Conservation (phyloP, 768 basidiomycete genomes). For the Tricholoma terreum region DNA sequence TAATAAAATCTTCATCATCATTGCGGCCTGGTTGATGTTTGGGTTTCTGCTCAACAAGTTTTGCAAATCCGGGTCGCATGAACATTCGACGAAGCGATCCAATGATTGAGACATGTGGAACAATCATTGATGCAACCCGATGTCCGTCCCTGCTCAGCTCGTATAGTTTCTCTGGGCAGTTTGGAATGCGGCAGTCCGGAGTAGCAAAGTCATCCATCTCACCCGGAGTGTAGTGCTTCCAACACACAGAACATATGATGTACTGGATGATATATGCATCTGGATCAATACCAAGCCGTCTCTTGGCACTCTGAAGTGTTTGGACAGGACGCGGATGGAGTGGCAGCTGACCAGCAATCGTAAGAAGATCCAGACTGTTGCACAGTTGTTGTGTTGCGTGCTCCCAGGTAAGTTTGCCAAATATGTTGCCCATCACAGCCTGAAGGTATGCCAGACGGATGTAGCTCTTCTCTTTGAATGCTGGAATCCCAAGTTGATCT, state of each 20-base stretch:
- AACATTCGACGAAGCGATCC: slow-evolving; percentile 5
- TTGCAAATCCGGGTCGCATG: slow-evolving; percentile 1
- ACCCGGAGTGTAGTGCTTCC: slow-evolving; percentile 3
- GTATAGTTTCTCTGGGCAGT: neutral
- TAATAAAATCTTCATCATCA: neutral
- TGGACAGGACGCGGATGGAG: neutral
- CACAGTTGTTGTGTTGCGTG: neutral
- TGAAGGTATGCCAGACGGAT: no score
- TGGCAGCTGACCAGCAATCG: neutral
- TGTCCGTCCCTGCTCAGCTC: neutral
- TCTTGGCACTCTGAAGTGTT: neutral
- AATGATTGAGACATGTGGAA: slow-evolving; percentile 6
- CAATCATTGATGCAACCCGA: neutral
- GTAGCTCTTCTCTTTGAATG: no score
- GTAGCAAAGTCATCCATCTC: neutral
- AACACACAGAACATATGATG: neutral
- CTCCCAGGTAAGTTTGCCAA: no score
- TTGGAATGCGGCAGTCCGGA: neutral
- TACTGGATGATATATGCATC: slow-evolving; percentile 3
- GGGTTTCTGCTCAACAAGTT: neutral
- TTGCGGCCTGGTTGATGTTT: neutral
- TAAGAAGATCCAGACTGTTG: neutral
- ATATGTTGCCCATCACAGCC: no score
- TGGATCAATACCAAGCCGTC: slow-evolving; percentile 1
- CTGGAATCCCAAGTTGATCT: no score